phyloP scores from a whole-genome alignment of 208 protist species.

The Novymonas esmeraldas region DNA sequence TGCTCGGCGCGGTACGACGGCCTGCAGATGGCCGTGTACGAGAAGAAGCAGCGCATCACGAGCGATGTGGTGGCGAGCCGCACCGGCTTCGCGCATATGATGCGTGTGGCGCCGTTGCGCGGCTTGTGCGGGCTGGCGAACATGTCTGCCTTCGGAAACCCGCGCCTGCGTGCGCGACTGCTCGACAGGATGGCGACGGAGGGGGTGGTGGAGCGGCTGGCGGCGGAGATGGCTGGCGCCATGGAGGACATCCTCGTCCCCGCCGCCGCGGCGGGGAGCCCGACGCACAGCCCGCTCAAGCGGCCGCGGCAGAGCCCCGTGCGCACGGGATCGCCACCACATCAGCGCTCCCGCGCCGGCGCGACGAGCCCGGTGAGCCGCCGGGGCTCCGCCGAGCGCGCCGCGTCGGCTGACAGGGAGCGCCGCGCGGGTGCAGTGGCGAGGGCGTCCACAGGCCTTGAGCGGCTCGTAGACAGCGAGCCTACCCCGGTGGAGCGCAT shows the following conservation, averaged over 20 bases:
- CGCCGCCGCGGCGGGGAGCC: neutral
- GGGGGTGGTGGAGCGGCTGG: conserved; percentile 62
- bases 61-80: conserved; percentile 65
- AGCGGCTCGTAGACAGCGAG: conserved; percentile 19
- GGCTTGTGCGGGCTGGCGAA: conserved; percentile 57
- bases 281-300: conserved; percentile 12
- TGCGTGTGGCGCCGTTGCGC: conserved; percentile 55
- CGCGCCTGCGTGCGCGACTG: conserved; percentile 59
- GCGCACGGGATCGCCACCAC: conserved; percentile 4
- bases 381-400: neutral
- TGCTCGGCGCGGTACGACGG: conserved; percentile 89
- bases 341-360: conserved; percentile 18
- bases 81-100: conserved; percentile 48
- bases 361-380: neutral
- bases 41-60: conserved; percentile 75
- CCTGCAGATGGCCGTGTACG: conserved; percentile 46
- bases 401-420: neutral
- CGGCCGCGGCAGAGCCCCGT: conserved; percentile 1
- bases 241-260: conserved; percentile 13
- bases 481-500: conserved; percentile 49
- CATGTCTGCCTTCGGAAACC: conserved; percentile 73
- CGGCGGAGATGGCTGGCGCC: conserved; percentile 40
- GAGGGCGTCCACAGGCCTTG: conserved; percentile 8
- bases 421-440: neutral
- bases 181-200: conserved; percentile 77